Base-by-base conservation (phyloP, 768 basidiomycete genomes). In the Pleurotus citrinopileatus region DNA sequence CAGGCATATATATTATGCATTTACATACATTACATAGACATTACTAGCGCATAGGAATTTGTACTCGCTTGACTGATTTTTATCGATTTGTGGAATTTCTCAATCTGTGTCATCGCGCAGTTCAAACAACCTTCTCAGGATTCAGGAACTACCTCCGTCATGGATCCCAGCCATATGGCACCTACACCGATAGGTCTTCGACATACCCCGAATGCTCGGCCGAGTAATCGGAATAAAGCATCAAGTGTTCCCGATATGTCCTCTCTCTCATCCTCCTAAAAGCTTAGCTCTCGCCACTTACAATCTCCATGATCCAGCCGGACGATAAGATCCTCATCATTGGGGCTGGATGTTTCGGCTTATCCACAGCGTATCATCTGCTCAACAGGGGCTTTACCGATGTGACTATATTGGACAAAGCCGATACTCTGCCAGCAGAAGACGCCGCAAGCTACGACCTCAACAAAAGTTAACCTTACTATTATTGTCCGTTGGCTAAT, bases 281-380 rank as follows among this genome's bases (percentile, higher is more conserved):
- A 12, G 42, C 56, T 58, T n/a, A n/a, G 32, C 32, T 34, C 10
- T 10, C 32, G 32, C 32, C 32, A 22, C 32, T 36, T 13, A 28
- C 19, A 15, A 7, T 15, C 10, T 40, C 55, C 55, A 68, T 67
- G 64, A 59, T 60, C 59, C 64, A 64, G 56, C 60, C 56, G 54
- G 45, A 70, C 54, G 63, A 71, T 60, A 69, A 66, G 47, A 72
- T 86, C 42, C 62, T 93, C 50, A 85, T 94, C 56, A 74, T 92
- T 38, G 92, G 92, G 23, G 86, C 89, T 36, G 92, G 92, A 3
- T 85, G 85, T 59, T 95, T 95, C 65, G 94, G 94, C 4, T 72
- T 91, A 46, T 94, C 92, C 15, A 89, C 94, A 0, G 94, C 93
- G 1, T 79, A 84, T 59, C 84, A 91, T 64, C 82, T 96, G 48